These are phyloP conservation scores for Miamiensis avidus DNA, from an alignment of 169 alveolate genomes.

Conservation along the genomic window DNA sequence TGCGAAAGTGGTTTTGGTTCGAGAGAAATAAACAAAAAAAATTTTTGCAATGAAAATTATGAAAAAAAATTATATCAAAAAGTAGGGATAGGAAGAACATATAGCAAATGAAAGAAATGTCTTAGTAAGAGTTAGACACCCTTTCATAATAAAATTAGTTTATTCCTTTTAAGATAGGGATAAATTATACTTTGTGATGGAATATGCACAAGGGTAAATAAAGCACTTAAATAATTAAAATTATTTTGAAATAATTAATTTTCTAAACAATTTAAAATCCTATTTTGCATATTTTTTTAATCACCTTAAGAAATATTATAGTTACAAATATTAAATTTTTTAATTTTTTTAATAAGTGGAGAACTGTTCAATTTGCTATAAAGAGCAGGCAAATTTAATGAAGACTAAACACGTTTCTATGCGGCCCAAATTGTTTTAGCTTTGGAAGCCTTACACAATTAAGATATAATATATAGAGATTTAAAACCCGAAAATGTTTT, in stretches of 20 bases:
- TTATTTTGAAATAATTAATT: no score
- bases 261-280: no score
- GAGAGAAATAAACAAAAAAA: conserved; percentile 69
- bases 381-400: conserved; percentile 57
- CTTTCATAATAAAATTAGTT: conserved; percentile 74
- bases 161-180: conserved; percentile 73
- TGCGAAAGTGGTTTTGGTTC: conserved; percentile 69
- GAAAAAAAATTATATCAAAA: conserved; percentile 60
- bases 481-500: conserved; percentile 66
- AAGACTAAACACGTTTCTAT: conserved; percentile 60
- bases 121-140: conserved; percentile 63
- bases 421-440: conserved; percentile 57
- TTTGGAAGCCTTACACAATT: conserved; percentile 38
- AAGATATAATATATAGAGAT: conserved; percentile 54
- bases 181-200: conserved; percentile 76
- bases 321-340: no score
- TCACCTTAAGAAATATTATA: no score
- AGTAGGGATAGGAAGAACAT: conserved; percentile 66
- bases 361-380: conserved; percentile 47
- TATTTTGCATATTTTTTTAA: no score
- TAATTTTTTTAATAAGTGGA: conserved; percentile 10
- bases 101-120: conserved; percentile 78
- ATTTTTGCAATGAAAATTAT: conserved; percentile 80
- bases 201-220: conserved; percentile 70
- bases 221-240: conserved; percentile 41